Conservation (phyloP, 2,329 filamentous ascomycete species). For the Pyrenochaeta sp. region DNA sequence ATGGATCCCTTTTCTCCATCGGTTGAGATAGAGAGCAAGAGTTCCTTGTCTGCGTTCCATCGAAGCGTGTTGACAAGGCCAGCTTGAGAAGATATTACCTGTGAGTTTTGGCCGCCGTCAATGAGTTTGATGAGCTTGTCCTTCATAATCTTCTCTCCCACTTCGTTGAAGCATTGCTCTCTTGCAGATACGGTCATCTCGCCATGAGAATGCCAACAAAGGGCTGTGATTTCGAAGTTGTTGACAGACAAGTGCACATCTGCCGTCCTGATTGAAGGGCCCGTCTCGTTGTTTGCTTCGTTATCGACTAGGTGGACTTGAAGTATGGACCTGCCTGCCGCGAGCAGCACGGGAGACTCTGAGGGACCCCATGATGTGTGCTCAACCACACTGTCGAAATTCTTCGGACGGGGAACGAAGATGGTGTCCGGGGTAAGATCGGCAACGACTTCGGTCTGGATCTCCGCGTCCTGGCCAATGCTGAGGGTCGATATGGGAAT, state of each 20-base stretch:
- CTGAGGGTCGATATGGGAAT: slow-evolving; percentile 50
- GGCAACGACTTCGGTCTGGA: slow-evolving; percentile 48
- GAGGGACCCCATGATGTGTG: slow-evolving; percentile 49
- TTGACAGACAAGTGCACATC: slow-evolving; percentile 40
- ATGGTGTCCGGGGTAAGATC: slow-evolving; percentile 43
- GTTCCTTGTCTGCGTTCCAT: slow-evolving; percentile 45
- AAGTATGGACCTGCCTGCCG: slow-evolving; percentile 47
- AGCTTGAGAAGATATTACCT: slow-evolving; percentile 47
- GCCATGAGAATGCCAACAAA: slow-evolving; percentile 46
- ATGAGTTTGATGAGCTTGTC: slow-evolving; percentile 48
- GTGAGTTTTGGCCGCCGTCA: slow-evolving; percentile 39
- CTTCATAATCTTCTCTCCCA: slow-evolving; percentile 48
- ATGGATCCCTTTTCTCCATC: slow-evolving; percentile 50
- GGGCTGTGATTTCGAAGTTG: slow-evolving; percentile 46
- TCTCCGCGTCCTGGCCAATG: slow-evolving; percentile 48
- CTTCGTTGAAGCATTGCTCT: slow-evolving; percentile 47
- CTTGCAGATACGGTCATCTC: slow-evolving; percentile 47
- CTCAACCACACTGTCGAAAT: slow-evolving; percentile 34
- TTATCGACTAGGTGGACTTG: slow-evolving; percentile 42
- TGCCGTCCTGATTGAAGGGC: slow-evolving; percentile 22
- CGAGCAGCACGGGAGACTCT: slow-evolving; percentile 41
- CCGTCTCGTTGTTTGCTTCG: slow-evolving; percentile 10
- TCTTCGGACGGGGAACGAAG: slow-evolving; percentile 36
- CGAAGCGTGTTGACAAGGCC: slow-evolving; percentile 48
- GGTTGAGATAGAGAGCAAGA: slow-evolving; percentile 50